A percentile compares a stretch with the other conserved stretches of the same genome.
phyloP scores from a whole-genome alignment of 352 stramenopile genomes.

The Phytopythium litorale region DNA sequence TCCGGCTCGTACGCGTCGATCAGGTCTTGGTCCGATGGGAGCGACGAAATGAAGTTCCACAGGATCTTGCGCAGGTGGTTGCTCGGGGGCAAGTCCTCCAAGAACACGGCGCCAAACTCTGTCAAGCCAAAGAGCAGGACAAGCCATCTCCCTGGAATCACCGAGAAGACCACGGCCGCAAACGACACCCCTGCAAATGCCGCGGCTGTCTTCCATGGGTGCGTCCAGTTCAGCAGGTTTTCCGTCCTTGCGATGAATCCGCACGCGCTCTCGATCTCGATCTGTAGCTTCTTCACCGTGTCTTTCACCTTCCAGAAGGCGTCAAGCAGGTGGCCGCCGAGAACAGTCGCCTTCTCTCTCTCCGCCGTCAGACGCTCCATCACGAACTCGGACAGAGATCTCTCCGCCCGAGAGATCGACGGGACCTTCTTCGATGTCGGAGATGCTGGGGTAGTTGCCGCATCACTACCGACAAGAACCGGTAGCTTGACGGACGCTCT shows the following conservation, averaged over 20 bases:
- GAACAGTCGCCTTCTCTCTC: conserved; percentile 64
- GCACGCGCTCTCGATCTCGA: conserved; percentile 64
- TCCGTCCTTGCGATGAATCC: conserved; percentile 68
- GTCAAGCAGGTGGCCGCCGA: conserved; percentile 70
- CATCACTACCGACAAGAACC: neutral
- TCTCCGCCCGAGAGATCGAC: conserved; percentile 38
- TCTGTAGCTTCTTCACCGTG: conserved; percentile 71
- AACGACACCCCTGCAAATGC: conserved; percentile 50
- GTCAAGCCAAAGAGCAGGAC: conserved; percentile 69
- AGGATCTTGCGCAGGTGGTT: conserved; percentile 76
- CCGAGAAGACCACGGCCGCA: conserved; percentile 51
- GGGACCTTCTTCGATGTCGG: conserved; percentile 8
- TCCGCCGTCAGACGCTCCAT: conserved; percentile 51
- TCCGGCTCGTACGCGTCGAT: conserved; percentile 72
- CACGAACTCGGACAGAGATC: conserved; percentile 67
- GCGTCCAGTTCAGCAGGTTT: conserved; percentile 87
- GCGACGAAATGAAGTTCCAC: conserved; percentile 77
- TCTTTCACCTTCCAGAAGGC: conserved; percentile 85
- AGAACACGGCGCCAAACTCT: conserved; percentile 75
- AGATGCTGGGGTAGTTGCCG: neutral
- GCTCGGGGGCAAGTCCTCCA: conserved; percentile 73
- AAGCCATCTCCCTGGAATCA: conserved; percentile 69
- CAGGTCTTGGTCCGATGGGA: conserved; percentile 77
- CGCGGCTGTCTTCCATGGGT: conserved; percentile 80
- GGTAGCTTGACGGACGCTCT: neutral